Percentiles rank a stretch among this genome's conserved stretches.
phyloP scores from a whole-genome alignment of 225 moss, liverwort and hornwort species.

The Sphagnum tenellum region DNA sequence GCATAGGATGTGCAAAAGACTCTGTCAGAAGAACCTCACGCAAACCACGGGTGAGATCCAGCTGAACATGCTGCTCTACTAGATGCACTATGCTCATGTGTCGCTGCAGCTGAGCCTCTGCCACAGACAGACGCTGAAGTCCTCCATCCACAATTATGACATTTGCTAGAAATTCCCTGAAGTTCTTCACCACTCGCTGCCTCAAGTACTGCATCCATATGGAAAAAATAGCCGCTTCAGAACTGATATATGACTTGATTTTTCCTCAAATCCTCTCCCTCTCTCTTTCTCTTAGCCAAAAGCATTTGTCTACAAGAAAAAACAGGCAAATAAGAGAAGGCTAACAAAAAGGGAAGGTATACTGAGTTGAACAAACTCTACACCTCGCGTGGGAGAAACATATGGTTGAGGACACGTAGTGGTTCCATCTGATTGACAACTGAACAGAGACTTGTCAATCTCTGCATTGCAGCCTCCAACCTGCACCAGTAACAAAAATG shows the following conservation, averaged over 20 bases:
- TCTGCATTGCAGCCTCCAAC: slow-evolving; percentile 98
- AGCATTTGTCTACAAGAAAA: too few species aligned
- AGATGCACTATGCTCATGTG: slow-evolving; percentile 99
- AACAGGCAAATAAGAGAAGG: too few species aligned
- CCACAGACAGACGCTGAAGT: slow-evolving; percentile 76
- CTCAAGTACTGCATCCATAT: slow-evolving; percentile 59
- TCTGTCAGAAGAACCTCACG: slow-evolving; percentile 85
- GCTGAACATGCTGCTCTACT: slow-evolving; percentile 90
- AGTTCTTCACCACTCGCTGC: slow-evolving; percentile 79
- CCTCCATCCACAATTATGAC: slow-evolving; percentile 78
- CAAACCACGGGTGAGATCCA: slow-evolving; percentile 88
- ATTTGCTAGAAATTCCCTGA: slow-evolving; percentile 63
- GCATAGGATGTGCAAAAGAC: slow-evolving; percentile 85
- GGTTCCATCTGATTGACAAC: slow-evolving; percentile 99
- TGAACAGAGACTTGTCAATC: slow-evolving; percentile 92
- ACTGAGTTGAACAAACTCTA: too few species aligned
- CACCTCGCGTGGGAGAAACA: slow-evolving; percentile 94
- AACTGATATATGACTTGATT: too few species aligned
- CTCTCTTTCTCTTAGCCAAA: too few species aligned
- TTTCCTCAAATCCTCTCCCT: too few species aligned
- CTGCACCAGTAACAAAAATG: slow-evolving; percentile 10
- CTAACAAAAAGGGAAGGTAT: too few species aligned
- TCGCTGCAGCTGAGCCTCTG: slow-evolving; percentile 80
- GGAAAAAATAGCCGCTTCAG: too few species aligned
- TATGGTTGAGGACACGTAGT: slow-evolving; percentile 85